Base-by-base conservation (phyloP, 192 early-diverging fungal species). In the Rhizoclosmatium globosum region DNA sequence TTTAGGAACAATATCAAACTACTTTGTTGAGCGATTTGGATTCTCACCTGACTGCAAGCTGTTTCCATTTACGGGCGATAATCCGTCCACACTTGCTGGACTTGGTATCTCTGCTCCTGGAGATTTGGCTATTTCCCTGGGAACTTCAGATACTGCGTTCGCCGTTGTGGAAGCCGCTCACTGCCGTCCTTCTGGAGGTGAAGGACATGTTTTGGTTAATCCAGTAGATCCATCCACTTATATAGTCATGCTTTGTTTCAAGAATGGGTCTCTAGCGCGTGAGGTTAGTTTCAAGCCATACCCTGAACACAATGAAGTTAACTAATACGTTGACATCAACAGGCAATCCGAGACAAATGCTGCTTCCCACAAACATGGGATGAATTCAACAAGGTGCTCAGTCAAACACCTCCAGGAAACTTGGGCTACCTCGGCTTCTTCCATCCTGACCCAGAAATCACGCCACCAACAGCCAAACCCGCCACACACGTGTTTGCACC, bases 191-290 rank as follows among this genome's bases (percentile, higher is more conserved):
- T 76, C 78, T 42, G 72, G 75, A 9, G 84, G 84, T 53, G 70
- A 72, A 59, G 90, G 86, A 2, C 89, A 92, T 60, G 87, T 92
- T 0, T 56, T 92, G 58, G 81, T 84, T 57, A 94, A 96, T 71
- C 95, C 95, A 4, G 87, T 89, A 0, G 86, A 86, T 17, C 71
- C 81, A 1, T 47, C 79, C 15, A 83, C 82, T 19, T 95, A 86
- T 68, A 87, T 96, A 66, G 92, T 90, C 17, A 92, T 96, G 89
- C 81, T 95, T 19, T 93, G 92, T 76, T 94, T 92, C 85, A 95
- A 94, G 81, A 96, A 96, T 74, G 95, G 95, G 11, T 93, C 92
- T n/a, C 76, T 95, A n/a, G 91, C 92, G 0, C 84, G 94, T 6
- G 92, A 95, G 70, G 70, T 72, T 38, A 11, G 62, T 64, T 7